Base-by-base conservation (phyloP, 2,329 filamentous ascomycete genomes). In the Neofusicoccum cordaticola region DNA sequence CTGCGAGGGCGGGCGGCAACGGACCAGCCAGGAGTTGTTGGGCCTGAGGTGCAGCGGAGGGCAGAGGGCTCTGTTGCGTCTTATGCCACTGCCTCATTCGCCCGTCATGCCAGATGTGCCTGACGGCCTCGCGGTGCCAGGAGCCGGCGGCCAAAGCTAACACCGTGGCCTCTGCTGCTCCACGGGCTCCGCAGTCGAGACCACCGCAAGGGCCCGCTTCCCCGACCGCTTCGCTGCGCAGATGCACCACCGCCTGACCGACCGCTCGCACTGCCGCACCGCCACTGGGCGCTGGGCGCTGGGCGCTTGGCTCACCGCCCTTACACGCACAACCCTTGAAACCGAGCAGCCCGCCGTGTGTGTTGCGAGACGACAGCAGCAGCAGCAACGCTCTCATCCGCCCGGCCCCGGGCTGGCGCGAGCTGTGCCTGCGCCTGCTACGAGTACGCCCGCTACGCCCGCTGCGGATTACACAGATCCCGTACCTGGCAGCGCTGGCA, bases 401-500 rank as follows among this genome's bases (percentile, higher is more conserved):
- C 45, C 27, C 45, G 12, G 22, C 45, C 27, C 22, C 45, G 12
- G 22, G 12, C 19, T 27, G n/a, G 45, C 45, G 12, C 45, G 44
- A 22, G n/a, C 4, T 4, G 4, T 22, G 7, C 44, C 7, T 34
- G 37, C 52, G 37, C 52, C 35, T 56, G 52, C 52, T 19, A 19
- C 19, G 19, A 19, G 19, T 19, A 19, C 19, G 19, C 19, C 19
- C 19, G 19, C 19, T 19, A 19, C 19, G 19, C 19, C 19, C 19
- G 19, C 19, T 19, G 19, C 52, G 35, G 51, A 22, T 31, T 11
- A 60, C 56, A 39, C 50, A 22, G 41, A 22, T n/a, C 42, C 41
- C 56, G 56, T 60, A 60, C 56, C 56, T 58, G 53, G 35, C 34
- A 41, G 50, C 50, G 50, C 50, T 56, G 51, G 56, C 42, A 60